phyloP scores from a whole-genome alignment of 495 filamentous ascomycete genomes.

The Aspergillus avenaceus region DNA sequence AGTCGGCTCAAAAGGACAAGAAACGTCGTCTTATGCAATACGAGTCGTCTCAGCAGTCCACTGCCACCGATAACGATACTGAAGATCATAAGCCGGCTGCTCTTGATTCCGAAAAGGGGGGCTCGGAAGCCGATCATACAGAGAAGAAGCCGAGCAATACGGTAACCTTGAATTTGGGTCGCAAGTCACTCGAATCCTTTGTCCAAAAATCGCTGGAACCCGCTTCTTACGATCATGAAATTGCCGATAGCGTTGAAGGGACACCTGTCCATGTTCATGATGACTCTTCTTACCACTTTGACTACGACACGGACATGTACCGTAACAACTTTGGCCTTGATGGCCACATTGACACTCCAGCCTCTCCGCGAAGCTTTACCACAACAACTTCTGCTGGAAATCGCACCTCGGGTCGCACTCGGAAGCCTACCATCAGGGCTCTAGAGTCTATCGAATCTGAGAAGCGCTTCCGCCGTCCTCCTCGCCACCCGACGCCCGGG shows the following conservation, averaged over 20 bases:
- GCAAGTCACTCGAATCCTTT: conserved; percentile 14
- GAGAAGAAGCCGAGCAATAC: conserved; percentile 8
- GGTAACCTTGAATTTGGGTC: conserved; percentile 14
- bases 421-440: conserved; percentile 38
- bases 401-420: conserved; percentile 29
- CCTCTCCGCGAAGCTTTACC: conserved; percentile 29
- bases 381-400: conserved; percentile 17
- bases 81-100: neutral
- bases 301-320: conserved; percentile 22
- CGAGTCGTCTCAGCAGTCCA: neutral
- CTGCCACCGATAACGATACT: neutral
- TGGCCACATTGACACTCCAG: conserved; percentile 20
- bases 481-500: conserved; percentile 3
- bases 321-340: conserved; percentile 22
- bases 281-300: conserved; percentile 11
- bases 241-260: conserved; percentile 4
- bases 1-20: neutral
- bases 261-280: conserved; percentile 11
- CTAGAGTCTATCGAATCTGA: conserved; percentile 33
- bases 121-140: neutral
- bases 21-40: neutral
- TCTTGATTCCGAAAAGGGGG: neutral
- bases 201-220: neutral
- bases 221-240: neutral
- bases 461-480: conserved; percentile 18